Percentiles rank a stretch among this genome's conserved stretches.
These are phyloP conservation scores for Camellia lanceoleosa DNA, from an alignment of 148 eudicot genomes.

Conservation along the genomic window DNA sequence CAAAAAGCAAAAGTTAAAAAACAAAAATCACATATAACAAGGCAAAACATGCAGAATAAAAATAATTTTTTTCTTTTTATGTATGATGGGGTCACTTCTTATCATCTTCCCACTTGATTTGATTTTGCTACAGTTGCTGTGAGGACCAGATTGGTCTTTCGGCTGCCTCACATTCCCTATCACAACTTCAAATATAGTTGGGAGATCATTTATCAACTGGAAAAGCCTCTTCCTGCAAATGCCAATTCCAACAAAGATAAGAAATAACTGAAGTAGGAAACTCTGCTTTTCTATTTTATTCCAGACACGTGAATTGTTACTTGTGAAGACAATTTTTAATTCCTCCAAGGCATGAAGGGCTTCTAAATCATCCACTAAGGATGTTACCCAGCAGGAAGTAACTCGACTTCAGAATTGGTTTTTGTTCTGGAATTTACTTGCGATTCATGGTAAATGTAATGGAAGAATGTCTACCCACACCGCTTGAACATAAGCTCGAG, in stretches of 20 bases:
- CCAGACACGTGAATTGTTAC: neutral
- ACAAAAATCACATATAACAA: neutral
- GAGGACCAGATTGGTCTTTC: constrained; percentile 49
- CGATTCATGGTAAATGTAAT: neutral
- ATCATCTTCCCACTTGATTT: constrained; percentile 60
- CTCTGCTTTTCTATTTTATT: neutral
- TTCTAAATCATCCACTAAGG: neutral
- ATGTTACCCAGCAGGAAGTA: neutral
- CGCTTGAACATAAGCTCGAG: neutral
- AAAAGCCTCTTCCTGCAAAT: constrained; percentile 72
- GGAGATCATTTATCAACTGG: constrained; percentile 47
- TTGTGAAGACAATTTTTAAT: neutral
- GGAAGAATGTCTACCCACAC: neutral
- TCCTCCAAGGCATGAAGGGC: neutral
- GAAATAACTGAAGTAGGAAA: constrained; percentile 7
- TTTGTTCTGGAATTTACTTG: neutral
- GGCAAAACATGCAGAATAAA: neutral
- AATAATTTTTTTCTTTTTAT: neutral
- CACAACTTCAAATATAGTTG: constrained; percentile 75
- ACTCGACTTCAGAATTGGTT: neutral
- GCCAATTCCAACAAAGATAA: constrained; percentile 21
- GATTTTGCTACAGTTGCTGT: constrained; percentile 55
- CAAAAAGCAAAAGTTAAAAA: neutral
- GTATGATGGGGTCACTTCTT: neutral
- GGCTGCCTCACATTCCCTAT: constrained; percentile 43